These are phyloP conservation scores for Diddensiella transvaalensis DNA, from an alignment of 805 yeast genomes.

Conservation along the genomic window DNA sequence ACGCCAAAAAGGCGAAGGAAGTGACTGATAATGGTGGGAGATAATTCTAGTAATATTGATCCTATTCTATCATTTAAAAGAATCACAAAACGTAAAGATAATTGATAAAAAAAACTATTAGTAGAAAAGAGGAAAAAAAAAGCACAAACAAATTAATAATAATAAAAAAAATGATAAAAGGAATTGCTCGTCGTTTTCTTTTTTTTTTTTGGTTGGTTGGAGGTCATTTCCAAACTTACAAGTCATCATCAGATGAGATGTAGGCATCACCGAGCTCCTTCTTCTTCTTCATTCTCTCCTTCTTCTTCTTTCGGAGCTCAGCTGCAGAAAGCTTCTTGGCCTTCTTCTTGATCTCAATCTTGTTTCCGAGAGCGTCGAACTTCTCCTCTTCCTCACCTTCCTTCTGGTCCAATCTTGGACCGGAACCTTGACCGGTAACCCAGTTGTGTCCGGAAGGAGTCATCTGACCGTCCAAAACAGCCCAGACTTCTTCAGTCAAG, in stretches of 20 bases:
- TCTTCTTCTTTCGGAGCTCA: constrained; percentile 99
- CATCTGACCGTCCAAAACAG: constrained; percentile 96
- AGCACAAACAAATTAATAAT: constrained; percentile 3
- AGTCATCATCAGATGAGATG: constrained; percentile 93
- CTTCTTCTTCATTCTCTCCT: constrained; percentile 99
- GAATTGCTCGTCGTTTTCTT: background rate
- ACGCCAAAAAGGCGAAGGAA: no score
- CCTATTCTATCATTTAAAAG: constrained; percentile 5
- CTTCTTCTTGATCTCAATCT: constrained; percentile 94
- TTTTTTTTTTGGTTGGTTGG: background rate
- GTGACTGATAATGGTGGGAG: no score
- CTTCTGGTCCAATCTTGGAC: constrained; percentile 98
- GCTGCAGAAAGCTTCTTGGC: constrained; percentile 97
- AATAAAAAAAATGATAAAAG: background rate
- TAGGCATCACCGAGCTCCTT: constrained; percentile 99
- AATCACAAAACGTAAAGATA: background rate
- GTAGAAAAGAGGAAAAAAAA: background rate
- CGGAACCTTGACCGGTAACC: constrained; percentile 99
- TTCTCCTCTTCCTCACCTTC: constrained; percentile 93
- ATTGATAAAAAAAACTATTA: background rate
- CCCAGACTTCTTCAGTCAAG: constrained; percentile 99
- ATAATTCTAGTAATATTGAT: background rate
- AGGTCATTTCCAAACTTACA: constrained; percentile 40
- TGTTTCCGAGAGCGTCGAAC: constrained; percentile 99
- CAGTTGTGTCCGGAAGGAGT: constrained; percentile 99